These are phyloP conservation scores for Gryganskiella cystojenkinii DNA, from an alignment of 192 early-diverging fungal species.

Conservation along the genomic window DNA sequence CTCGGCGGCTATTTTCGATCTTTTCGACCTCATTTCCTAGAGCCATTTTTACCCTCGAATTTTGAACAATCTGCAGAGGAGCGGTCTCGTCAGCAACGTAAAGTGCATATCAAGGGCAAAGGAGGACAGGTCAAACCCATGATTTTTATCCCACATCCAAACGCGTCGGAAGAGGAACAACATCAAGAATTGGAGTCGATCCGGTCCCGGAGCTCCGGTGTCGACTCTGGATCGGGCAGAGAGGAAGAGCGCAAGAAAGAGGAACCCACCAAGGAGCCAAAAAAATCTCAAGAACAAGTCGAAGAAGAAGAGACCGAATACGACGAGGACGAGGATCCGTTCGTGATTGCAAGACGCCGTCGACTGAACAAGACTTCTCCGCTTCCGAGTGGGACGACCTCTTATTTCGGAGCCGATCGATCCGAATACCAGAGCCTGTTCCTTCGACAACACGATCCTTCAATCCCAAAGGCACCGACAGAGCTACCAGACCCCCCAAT, in stretches of 20 bases:
- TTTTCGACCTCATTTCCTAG: slow-evolving; percentile 47
- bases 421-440: slow-evolving; percentile 36
- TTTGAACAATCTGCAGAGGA: slow-evolving; percentile 12
- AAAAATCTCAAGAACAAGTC: not conserved
- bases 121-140: slow-evolving; percentile 43
- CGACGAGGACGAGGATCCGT: slow-evolving; percentile 42
- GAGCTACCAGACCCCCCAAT: not conserved
- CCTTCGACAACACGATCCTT: slow-evolving; percentile 5
- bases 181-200: slow-evolving; percentile 18
- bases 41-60: slow-evolving; percentile 36
- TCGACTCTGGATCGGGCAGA: not conserved
- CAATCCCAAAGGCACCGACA: not conserved
- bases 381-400: slow-evolving; percentile 24
- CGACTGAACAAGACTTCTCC: slow-evolving; percentile 32
- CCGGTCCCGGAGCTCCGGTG: too few relatives aligned
- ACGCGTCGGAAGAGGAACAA: slow-evolving; percentile 42
- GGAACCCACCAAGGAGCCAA: slow-evolving; percentile 1
- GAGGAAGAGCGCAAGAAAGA: not conserved
- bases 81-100: slow-evolving; percentile 8
- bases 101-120: slow-evolving; percentile 33
- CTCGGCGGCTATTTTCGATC: slow-evolving; percentile 61
- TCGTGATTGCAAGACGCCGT: slow-evolving; percentile 9
- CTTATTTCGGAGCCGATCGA: slow-evolving; percentile 25
- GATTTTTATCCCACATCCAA: slow-evolving; percentile 50
- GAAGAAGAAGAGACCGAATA: slow-evolving; percentile 7